A percentile compares a stretch with the other conserved stretches of the same genome.
Conservation (phyloP, 192 early-diverging fungal genomes). For the Backusella tarrabulga region DNA sequence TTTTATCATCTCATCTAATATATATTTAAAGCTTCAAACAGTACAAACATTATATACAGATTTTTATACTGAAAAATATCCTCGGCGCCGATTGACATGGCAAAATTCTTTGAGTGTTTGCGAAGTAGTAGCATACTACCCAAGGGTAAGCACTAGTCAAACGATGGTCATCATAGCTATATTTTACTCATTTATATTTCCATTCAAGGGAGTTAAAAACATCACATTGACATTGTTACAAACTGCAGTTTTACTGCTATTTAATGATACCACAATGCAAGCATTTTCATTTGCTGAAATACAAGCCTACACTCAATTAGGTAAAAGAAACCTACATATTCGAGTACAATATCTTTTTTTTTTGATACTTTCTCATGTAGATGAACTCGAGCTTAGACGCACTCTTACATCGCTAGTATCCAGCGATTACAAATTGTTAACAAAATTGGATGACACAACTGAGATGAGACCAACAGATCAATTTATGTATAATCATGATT, state of each 20-base stretch:
- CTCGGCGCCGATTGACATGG: slow-evolving; percentile 83
- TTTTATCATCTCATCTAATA: background rate
- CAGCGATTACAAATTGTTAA: slow-evolving; percentile 78
- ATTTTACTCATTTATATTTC: background rate
- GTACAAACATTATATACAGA: slow-evolving; percentile 68
- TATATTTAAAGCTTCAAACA: slow-evolving; percentile 41
- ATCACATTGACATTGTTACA: slow-evolving; percentile 67
- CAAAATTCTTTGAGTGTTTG: slow-evolving; percentile 77
- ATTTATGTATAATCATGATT: slow-evolving; percentile 60
- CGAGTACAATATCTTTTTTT: background rate
- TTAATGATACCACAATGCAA: slow-evolving; percentile 52
- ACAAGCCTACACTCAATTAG: slow-evolving; percentile 66
- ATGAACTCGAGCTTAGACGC: slow-evolving; percentile 75
- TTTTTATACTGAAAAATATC: slow-evolving; percentile 81
- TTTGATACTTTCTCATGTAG: slow-evolving; percentile 19
- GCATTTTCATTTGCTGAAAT: slow-evolving; percentile 71
- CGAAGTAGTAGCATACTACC: slow-evolving; percentile 65
- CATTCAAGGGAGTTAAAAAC: slow-evolving; percentile 59
- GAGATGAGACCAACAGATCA: slow-evolving; percentile 55
- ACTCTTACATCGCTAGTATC: slow-evolving; percentile 87
- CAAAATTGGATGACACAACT: slow-evolving; percentile 64
- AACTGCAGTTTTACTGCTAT: slow-evolving; percentile 64
- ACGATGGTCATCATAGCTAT: background rate
- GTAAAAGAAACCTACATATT: slow-evolving; percentile 19
- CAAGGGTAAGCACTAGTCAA: slow-evolving; percentile 44